A percentile compares a stretch with the other conserved stretches of the same genome.
These are phyloP conservation scores for Immersiporthe knoxdaviesiana DNA, from an alignment of 2,329 filamentous ascomycete species.

Conservation along the genomic window DNA sequence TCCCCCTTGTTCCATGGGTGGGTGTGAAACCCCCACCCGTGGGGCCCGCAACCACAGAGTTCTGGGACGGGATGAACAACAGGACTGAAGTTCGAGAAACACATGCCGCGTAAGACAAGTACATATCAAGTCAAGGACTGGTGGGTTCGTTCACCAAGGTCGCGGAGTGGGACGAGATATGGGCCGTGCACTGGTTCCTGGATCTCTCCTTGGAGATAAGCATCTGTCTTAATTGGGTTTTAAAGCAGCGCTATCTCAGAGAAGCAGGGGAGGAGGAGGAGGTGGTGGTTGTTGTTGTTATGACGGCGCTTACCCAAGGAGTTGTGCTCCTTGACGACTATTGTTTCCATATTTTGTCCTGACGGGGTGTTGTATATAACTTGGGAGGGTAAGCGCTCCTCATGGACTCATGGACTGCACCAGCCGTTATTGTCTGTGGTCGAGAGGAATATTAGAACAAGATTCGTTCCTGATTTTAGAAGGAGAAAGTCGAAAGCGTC, in stretches of 20 bases:
- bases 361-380: conserved; percentile 23
- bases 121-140: not conserved
- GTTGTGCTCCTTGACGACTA: conserved; percentile 5
- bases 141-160: not conserved
- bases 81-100: conserved; percentile 12
- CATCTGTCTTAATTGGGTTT: conserved; percentile 11
- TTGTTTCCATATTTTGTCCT: not conserved
- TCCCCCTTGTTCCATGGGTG: not conserved
- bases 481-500: not conserved
- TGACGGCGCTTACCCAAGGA: conserved; percentile 7
- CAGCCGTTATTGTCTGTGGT: conserved; percentile 19
- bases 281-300: not conserved
- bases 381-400: conserved; percentile 12
- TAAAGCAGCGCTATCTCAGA: conserved; percentile 6
- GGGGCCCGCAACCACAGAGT: not conserved
- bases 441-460: conserved; percentile 8
- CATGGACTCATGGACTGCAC: conserved; percentile 4
- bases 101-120: conserved; percentile 1
- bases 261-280: conserved; percentile 14
- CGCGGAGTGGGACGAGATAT: not conserved
- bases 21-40: conserved; percentile 1
- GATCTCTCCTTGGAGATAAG: not conserved
- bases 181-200: not conserved
- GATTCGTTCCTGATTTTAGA: conserved; percentile 2
- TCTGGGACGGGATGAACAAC: conserved; percentile 16